Conservation (phyloP, 495 filamentous ascomycete species). For the Recurvomyces mirabilis region DNA sequence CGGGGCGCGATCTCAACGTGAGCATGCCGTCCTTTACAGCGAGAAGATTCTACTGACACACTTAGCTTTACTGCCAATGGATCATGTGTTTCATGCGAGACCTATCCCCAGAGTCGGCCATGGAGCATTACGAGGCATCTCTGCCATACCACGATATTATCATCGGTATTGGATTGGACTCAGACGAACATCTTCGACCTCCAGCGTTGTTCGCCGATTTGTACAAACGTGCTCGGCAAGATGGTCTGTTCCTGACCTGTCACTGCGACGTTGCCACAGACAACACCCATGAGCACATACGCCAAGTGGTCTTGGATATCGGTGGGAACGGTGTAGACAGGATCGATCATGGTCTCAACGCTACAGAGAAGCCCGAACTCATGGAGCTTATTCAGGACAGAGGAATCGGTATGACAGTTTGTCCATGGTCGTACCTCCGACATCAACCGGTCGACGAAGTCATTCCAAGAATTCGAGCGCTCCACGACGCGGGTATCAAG, state of each 20-base stretch:
- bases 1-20: conserved; percentile 23
- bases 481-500: conserved; percentile 37
- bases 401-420: conserved; percentile 34
- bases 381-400: conserved; percentile 26
- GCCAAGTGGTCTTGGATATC: conserved; percentile 29
- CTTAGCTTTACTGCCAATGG: conserved; percentile 19
- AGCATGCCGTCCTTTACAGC: conserved; percentile 16
- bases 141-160: conserved; percentile 11
- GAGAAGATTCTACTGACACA: not conserved
- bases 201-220: conserved; percentile 33
- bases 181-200: conserved; percentile 34
- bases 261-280: conserved; percentile 38
- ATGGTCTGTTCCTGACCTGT: conserved; percentile 34
- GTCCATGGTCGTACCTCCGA: conserved; percentile 35
- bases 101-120: conserved; percentile 22
- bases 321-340: conserved; percentile 27
- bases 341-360: conserved; percentile 38
- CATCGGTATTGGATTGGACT: conserved; percentile 31
- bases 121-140: conserved; percentile 31
- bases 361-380: conserved; percentile 27
- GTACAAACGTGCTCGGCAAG: conserved; percentile 27
- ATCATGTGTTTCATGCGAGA: conserved; percentile 37
- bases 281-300: conserved; percentile 32
- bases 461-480: conserved; percentile 32
- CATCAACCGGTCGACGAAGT: conserved; percentile 31